Conservation (phyloP, 164 flowering plant genomes). For the Pachysandra terminalis region DNA sequence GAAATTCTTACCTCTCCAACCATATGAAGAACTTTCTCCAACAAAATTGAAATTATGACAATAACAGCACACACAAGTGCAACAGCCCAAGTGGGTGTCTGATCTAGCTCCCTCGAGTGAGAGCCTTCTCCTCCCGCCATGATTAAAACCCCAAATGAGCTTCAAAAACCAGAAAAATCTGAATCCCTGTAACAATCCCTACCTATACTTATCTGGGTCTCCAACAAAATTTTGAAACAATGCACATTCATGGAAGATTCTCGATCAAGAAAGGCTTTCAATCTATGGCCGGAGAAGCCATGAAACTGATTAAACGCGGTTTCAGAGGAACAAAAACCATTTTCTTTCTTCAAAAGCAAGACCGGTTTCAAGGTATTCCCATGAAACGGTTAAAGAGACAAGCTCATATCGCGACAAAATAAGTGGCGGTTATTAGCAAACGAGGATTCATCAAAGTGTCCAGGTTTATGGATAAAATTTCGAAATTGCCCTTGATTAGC, state of each 20-base stretch:
- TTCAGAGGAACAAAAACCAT: background rate
- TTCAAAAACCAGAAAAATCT: background rate
- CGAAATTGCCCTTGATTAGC: too few relatives aligned
- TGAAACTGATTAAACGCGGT: background rate
- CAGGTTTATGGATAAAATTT: too few relatives aligned
- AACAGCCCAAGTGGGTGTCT: conserved; percentile 95
- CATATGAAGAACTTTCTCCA: conserved; percentile 71
- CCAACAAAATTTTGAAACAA: background rate
- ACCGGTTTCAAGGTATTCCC: too few relatives aligned
- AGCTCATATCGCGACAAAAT: too few relatives aligned
- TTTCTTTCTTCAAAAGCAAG: background rate
- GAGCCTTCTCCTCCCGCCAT: conserved; percentile 41
- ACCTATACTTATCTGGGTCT: background rate
- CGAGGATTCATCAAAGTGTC: too few relatives aligned
- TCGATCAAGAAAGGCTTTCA: background rate
- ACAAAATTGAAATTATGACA: conserved; percentile 57
- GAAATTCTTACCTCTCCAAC: conserved; percentile 52
- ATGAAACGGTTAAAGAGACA: too few relatives aligned
- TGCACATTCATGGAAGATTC: background rate
- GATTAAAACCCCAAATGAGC: background rate
- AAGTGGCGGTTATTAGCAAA: too few relatives aligned
- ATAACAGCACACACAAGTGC: conserved; percentile 67
- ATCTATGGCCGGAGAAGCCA: background rate
- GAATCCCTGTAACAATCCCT: background rate
- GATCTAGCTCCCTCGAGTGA: conserved; percentile 51